phyloP scores from a whole-genome alignment of 1,284 basidiomycete genomes.

The Apiotrichum sp. region DNA sequence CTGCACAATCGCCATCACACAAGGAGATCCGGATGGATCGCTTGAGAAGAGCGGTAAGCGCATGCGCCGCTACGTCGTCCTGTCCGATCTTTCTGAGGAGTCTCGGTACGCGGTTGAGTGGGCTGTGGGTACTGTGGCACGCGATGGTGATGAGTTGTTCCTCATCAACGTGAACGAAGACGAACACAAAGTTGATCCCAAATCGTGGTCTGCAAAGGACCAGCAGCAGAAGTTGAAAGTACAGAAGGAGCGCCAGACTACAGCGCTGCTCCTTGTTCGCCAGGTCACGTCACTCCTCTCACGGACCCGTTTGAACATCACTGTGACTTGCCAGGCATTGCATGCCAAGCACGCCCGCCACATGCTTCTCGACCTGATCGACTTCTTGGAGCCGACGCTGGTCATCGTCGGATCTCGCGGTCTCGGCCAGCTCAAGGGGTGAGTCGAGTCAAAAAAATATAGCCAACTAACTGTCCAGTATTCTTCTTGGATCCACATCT shows the following conservation, averaged over 20 bases:
- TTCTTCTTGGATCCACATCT: conserved; percentile 91
- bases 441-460: conserved; percentile 24
- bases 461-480: conserved; percentile 51
- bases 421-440: conserved; percentile 83
- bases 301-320: conserved; percentile 79
- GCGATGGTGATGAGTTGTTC: conserved; percentile 87
- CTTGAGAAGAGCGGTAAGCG: conserved; percentile 55
- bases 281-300: conserved; percentile 85
- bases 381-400: conserved; percentile 85
- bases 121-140: conserved; percentile 91
- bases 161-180: conserved; percentile 89
- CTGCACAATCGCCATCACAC: conserved; percentile 81
- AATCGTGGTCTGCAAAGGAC: conserved; percentile 61
- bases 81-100: conserved; percentile 90
- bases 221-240: conserved; percentile 67
- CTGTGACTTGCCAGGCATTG: conserved; percentile 85
- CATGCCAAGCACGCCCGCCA: conserved; percentile 90
- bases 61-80: conserved; percentile 72
- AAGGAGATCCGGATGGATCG: conserved; percentile 65
- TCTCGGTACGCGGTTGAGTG: conserved; percentile 86
- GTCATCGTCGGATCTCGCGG: conserved; percentile 93
- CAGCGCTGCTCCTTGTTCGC: conserved; percentile 76
- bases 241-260: conserved; percentile 88
- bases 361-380: conserved; percentile 88
- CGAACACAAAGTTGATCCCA: conserved; percentile 83